Evolutionary conservation across 192 early-diverging fungal genomes (phyloP), one percentile per base, ranked within the genome.

Genomic region (Chytriomyces hyalinus): DNA sequence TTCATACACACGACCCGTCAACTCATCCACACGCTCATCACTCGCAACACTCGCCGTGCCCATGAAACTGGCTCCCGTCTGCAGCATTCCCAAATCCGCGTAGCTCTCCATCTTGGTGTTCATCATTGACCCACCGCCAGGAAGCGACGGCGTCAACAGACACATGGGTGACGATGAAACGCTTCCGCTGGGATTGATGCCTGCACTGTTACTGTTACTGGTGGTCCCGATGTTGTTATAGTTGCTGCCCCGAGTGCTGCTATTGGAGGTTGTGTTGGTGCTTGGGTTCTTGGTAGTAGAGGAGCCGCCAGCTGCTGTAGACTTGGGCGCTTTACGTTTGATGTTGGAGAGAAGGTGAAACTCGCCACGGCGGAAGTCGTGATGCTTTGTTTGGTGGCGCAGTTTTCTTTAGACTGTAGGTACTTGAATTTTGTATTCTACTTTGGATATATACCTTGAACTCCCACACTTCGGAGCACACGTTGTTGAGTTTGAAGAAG

Each of bases 281-380:
- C 15, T 79, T 45, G 24, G 10, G 36, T 36, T 36, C 4, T 36
- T 36, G 36, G 36, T 4, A 36, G 36, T 36, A 4, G 36, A 36
- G 36, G 15, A 13, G 20, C 53, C 59, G 72, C 60, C 20, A 20
- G 11, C 51, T 20, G 47, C 22, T 15, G 44, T 28, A 5, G 73
- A 64, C 57, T 83, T 83, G 26, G 82, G 62, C 26, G 77, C 70
- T 76, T 84, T 84, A 13, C 83, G 80, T 70, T 84, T 84, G 49
- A 84, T 84, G 63, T 79, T 75, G 7, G 64, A 57, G 57, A 84
- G 75, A 44, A 75, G 73, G 22, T 84, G 57, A 48, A 64, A 64
- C 57, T 80, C 70, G 6, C 80, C 83, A 28, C 83, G 76, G 8
- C 77, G 70, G 73, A 84, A 84, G 28, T 84, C 80, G 50, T 77